These are phyloP conservation scores for Heracleum sosnowskyi DNA, from an alignment of 129 eudicot species.

Conservation along the genomic window DNA sequence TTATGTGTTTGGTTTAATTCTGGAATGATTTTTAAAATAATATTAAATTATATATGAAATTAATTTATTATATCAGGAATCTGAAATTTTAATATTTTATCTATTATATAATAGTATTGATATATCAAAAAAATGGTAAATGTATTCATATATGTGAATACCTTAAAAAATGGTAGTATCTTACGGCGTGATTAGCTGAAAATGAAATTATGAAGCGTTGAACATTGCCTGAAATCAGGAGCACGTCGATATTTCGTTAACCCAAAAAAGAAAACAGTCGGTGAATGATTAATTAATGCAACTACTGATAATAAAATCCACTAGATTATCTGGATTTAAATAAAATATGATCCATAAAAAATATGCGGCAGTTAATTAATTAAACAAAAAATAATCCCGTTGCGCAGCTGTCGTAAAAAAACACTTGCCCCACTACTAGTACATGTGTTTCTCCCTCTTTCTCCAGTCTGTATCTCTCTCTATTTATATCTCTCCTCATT, in stretches of 20 bases:
- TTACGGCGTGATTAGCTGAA: not conserved
- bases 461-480: not conserved
- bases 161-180: not conserved
- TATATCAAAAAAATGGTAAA: too few species aligned
- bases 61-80: too few species aligned
- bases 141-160: too few species aligned
- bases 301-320: not conserved
- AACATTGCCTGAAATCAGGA: not conserved
- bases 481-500: not conserved
- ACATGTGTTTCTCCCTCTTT: not conserved
- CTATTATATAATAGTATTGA: too few species aligned
- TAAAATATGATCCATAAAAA: not conserved
- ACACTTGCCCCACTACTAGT: slow-evolving; percentile 1
- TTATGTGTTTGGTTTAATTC: too few species aligned
- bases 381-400: not conserved
- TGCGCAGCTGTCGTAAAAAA: not conserved
- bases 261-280: not conserved
- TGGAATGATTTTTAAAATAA: too few species aligned
- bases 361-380: not conserved
- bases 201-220: not conserved
- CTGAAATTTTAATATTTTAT: too few species aligned
- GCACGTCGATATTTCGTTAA: not conserved
- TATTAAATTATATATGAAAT: too few species aligned
- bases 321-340: not conserved
- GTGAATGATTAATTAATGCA: not conserved